Evolutionary conservation across 1,139 yeast species (phyloP), one percentile per base, ranked within the genome.

Genomic region (Yamadazyma spencermartinsiae): DNA sequence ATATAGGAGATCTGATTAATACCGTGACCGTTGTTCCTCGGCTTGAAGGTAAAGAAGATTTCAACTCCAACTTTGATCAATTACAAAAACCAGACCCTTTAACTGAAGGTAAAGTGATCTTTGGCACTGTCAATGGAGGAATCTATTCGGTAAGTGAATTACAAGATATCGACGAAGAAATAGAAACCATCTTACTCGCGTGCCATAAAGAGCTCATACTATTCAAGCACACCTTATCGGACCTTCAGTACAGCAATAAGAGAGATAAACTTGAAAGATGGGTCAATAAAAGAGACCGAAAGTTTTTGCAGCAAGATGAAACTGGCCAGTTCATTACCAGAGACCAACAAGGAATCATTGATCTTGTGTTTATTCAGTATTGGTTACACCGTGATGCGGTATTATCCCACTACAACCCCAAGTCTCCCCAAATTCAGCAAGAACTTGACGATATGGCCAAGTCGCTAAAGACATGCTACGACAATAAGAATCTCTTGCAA

Each of bases 61-160:
- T 49, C 34, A 32, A 29, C 14, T 33, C 46, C 4, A 31, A 32
- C 5, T 42, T 44, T 27, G 51, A 46, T 33, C 28, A 33, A 14
- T 7, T 36, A 5, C 35, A 34, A 9, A 13, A 35, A 10, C 28
- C 23, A 24, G 39, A 39, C 4, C 20, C 33, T 2, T 15, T 25
- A 1, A 30, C 43, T 2, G 33, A 15, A 3, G 48, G 41, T 3
- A 33, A 50, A 14, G 64, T 56, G 0, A 35, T 66, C 1, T 38
- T 68, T 16, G 74, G 73, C 3, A 69, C 74, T 0, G 57, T 58
- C 1, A 55, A 55, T 44, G 76, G 76, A 7, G 70, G 64, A 2
- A 45, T 69, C 8, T 65, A 60, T 39, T 42, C 38, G 3, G 12
- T 54, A 4, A 45, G 50, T 30, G 52, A 51, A 21, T 54, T 61